These are phyloP conservation scores for Fusarium sambucinum DNA, from an alignment of 2,329 filamentous ascomycete species.

Conservation along the genomic window DNA sequence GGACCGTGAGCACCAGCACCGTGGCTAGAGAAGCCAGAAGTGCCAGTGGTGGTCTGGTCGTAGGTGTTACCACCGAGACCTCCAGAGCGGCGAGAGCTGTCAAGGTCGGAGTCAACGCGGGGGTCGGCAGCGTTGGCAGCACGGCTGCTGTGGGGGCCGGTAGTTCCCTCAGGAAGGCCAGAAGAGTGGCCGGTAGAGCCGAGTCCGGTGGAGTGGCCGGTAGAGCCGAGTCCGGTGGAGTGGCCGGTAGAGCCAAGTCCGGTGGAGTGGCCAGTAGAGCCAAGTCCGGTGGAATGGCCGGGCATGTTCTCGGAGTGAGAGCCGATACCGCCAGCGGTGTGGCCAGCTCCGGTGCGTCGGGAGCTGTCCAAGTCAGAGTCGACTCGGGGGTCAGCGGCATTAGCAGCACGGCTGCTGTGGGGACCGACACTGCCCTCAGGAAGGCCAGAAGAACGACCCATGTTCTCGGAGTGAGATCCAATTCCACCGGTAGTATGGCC, in stretches of 20 bases:
- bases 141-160: conserved; percentile 61
- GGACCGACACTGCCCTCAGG: conserved; percentile 41
- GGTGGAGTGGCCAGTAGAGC: background rate
- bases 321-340: conserved; percentile 46
- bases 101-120: conserved; percentile 66
- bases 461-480: too few relatives aligned
- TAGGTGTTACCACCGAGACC: conserved; percentile 25
- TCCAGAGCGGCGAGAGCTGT: conserved; percentile 47
- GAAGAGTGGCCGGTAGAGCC: conserved; percentile 1
- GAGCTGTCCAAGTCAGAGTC: conserved; percentile 62
- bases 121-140: conserved; percentile 65
- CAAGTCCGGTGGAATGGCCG: background rate
- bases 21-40: conserved; percentile 24
- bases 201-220: background rate
- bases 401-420: conserved; percentile 48
- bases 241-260: background rate
- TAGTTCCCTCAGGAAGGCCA: conserved; percentile 39
- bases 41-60: conserved; percentile 28
- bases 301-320: background rate
- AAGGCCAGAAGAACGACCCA: background rate
- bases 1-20: conserved; percentile 32
- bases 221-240: background rate
- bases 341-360: conserved; percentile 52
- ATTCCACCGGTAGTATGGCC: too few relatives aligned
- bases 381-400: conserved; percentile 64